Base-by-base conservation (phyloP, 352 stramenopile genomes). In the Phytophthora cactorum region DNA sequence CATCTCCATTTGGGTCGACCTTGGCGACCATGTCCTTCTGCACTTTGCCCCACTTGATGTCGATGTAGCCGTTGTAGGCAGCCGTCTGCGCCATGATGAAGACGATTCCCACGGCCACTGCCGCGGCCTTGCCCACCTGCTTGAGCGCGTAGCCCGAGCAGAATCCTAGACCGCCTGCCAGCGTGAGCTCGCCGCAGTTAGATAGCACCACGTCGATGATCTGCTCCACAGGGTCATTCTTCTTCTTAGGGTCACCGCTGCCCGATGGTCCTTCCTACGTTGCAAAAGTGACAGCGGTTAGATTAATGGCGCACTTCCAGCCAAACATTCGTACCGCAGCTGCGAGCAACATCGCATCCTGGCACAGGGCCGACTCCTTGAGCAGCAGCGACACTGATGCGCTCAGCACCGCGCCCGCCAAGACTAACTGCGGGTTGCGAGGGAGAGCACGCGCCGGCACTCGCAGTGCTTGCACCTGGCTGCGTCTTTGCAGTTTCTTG, bases 11-110 rank as follows among this genome's bases (percentile, higher is more conserved):
- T 0, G 82, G 77, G 68, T 97, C 90, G 29, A 96, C 82, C n/a
- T 84, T 82, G 17, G 72, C 72, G 59, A 94, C 88, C 44, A 93
- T 82, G 65, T 96, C 89, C 54, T 91, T 91, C 57, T 97, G 84
- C 34, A 96, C 82, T 74, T 97, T 97, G 56, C 79, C 77, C 90
- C 89, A 97, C 68, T 96, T 90, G 60, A 97, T 93, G 59, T 96
- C 74, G 61, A 97, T 91, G 82, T 97, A 97, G 39, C 90, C 90
- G 50, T 93, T 86, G 36, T 88, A 93, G 50, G 82, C 77, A 14
- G 90, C 85, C n/a, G 84, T 67, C 71, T 94, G 86, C 39, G 80
- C 84, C 22, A 92, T 67, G 51, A 96, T 55, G 74, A 97, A 97
- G 31, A 94, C 56, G 15, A 78, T 74, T 52, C 90, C 90, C 52